Evolutionary conservation across 2,329 filamentous ascomycete genomes (phyloP).

Genomic region (Ceratocystis destructans): DNA sequence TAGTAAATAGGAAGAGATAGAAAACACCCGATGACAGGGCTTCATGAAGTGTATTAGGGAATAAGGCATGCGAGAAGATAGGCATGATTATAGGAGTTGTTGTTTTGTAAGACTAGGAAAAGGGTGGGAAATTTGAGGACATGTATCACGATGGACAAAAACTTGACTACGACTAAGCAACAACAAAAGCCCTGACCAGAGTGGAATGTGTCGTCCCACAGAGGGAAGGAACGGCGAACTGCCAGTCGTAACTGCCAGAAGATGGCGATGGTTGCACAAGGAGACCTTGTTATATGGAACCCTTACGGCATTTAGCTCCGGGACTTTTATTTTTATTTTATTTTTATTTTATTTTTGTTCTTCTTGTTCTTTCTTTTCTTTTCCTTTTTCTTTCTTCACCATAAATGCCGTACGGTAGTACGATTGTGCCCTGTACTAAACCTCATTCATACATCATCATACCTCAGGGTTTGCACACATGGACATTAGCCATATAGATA

Average conservation of each 20-base stretch:
- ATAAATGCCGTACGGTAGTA: too few species aligned
- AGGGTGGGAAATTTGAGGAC: not conserved
- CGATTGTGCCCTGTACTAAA: too few species aligned
- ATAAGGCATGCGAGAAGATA: not conserved
- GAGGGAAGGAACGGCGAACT: not conserved
- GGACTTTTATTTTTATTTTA: too few species aligned
- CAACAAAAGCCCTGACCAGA: not conserved
- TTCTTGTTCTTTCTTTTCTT: too few species aligned
- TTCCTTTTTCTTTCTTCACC: not conserved
- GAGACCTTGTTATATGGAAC: not conserved
- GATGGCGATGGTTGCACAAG: not conserved
- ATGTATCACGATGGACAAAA: not conserved
- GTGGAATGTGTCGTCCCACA: not conserved
- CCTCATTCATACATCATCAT: too few species aligned
- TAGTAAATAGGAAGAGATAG: not conserved
- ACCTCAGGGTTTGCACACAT: too few species aligned
- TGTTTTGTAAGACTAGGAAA: not conserved
- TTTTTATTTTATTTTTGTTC: too few species aligned
- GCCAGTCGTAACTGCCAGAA: not conserved
- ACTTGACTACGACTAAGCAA: not conserved
- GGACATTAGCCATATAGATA: not conserved
- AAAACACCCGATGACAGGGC: not conserved
- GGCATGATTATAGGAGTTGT: not conserved
- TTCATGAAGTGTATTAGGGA: not conserved
- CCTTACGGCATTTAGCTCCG: not conserved